phyloP scores from a whole-genome alignment of 2,329 filamentous ascomycete genomes.

The Aspergillus japonicus region DNA sequence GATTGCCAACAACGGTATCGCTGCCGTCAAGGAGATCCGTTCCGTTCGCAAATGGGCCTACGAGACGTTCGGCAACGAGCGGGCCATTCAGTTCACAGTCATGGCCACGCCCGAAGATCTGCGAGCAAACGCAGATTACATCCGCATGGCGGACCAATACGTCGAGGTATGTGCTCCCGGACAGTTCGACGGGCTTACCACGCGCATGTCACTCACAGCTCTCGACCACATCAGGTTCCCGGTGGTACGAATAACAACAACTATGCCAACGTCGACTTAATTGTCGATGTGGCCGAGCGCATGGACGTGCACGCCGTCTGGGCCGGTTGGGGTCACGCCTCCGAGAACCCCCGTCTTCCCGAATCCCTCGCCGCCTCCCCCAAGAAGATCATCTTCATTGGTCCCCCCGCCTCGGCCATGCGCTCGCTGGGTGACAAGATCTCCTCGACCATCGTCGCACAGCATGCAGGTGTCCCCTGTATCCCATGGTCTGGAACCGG shows the following conservation, averaged over 20 bases:
- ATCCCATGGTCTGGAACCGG: slow-evolving; percentile 99
- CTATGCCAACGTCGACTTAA: slow-evolving; percentile 98
- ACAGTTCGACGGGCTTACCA: not conserved
- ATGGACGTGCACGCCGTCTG: slow-evolving; percentile 98
- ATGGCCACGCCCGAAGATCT: slow-evolving; percentile 99
- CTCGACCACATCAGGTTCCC: slow-evolving; percentile 60
- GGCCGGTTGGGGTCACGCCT: slow-evolving; percentile 99
- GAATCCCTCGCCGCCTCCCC: slow-evolving; percentile 93
- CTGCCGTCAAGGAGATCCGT: slow-evolving; percentile 97
- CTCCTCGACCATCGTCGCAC: slow-evolving; percentile 97
- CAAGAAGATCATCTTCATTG: slow-evolving; percentile 99
- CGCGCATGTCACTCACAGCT: not conserved
- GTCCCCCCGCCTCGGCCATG: slow-evolving; percentile 96
- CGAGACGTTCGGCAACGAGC: slow-evolving; percentile 97
- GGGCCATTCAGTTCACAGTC: slow-evolving; percentile 97
- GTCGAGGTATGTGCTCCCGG: slow-evolving; percentile 65
- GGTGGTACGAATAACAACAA: slow-evolving; percentile 99
- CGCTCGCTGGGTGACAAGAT: slow-evolving; percentile 99
- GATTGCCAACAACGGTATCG: slow-evolving; percentile 99
- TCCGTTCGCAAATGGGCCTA: slow-evolving; percentile 99
- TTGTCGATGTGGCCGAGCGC: slow-evolving; percentile 96
- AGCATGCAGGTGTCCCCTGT: slow-evolving; percentile 92
- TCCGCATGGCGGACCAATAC: slow-evolving; percentile 99
- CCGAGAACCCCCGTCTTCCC: slow-evolving; percentile 95
- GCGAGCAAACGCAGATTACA: slow-evolving; percentile 97